Conservation (phyloP, 2,329 filamentous ascomycete species). For the Penicillium expansum region DNA sequence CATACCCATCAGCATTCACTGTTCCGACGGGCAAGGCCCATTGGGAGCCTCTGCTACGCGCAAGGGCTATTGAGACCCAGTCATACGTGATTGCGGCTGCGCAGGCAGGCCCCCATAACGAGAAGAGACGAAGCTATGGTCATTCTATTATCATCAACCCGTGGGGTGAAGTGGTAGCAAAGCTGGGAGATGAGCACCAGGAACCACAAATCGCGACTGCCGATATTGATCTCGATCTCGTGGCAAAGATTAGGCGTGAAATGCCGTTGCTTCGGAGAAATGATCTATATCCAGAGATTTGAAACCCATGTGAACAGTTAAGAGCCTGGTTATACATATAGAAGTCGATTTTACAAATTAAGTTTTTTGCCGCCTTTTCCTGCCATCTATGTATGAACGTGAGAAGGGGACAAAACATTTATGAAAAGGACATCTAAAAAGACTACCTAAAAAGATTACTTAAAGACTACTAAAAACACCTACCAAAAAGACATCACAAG, state of each 20-base stretch:
- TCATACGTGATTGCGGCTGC: conserved; percentile 83
- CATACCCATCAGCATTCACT: conserved; percentile 89
- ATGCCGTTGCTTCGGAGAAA: conserved; percentile 59
- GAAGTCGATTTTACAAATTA: neutral
- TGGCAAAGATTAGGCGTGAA: conserved; percentile 54
- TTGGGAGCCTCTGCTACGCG: conserved; percentile 76
- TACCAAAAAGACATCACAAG: neutral
- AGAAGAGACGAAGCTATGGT: conserved; percentile 77
- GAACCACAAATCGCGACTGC: conserved; percentile 50
- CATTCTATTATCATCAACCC: conserved; percentile 82
- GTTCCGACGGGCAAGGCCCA: conserved; percentile 79
- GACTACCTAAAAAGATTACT: neutral
- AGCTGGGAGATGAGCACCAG: conserved; percentile 52
- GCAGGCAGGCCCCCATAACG: conserved; percentile 72
- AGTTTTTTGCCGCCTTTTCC: neutral
- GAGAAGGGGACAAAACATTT: neutral
- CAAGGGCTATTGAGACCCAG: conserved; percentile 85
- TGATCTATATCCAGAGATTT: conserved; percentile 48
- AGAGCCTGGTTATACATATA: neutral
- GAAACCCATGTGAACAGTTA: neutral
- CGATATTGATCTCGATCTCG: conserved; percentile 54
- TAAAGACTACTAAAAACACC: neutral
- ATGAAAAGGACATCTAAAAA: neutral
- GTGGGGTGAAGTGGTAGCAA: conserved; percentile 73
- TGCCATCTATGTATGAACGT: neutral